Evolutionary conservation across 371 early-diverging fungal genomes (phyloP), one percentile per base, ranked within the genome.

Genomic region (Mucor racemosus): DNA sequence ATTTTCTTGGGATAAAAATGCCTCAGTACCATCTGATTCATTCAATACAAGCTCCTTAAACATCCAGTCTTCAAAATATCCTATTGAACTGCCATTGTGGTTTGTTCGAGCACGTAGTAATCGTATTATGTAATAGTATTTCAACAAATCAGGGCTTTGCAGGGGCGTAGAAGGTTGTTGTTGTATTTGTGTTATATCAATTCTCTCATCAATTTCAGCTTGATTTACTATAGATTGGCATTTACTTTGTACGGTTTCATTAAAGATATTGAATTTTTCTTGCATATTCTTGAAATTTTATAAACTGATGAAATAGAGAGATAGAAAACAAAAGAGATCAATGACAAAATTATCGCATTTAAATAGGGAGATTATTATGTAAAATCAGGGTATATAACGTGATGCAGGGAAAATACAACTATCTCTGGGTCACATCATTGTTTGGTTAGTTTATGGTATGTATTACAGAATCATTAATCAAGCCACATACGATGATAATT

Each of bases 121-220:
- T 17, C 46, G 46, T 26, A 36, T 19, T 3, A 61, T 61, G n/a
- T 60, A 41, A 21, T n/a, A 48, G 38, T 48, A 48, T 14, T 11
- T 61, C 15, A 48, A 11, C 46, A 48, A 35, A 61, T 48, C 19
- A 19, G 48, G 61, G 36, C 48, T 61, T 61, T 61, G 61, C 21
- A 61, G 48, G 19, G 61, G 46, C 53, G 31, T 31, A 14, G 53
- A 7, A 26, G 13, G 17, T 19, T 48, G 34, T 35, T 48, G 36
- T 17, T 61, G 48, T 48, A 34, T 19, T 17, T 61, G 48, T 7
- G 31, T 33, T 4, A 61, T 35, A 48, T 61, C 35, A 13, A 61
- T 61, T 17, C 48, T 33, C 31, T 61, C 61, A 19, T 61, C 61
- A 31, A 61, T 61, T 35, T 48, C 61, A 3, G 17, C 19, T 11